Evolutionary conservation across 768 basidiomycete genomes (phyloP), one percentile per base, ranked within the genome.

Genomic region (Ramaria sp.): DNA sequence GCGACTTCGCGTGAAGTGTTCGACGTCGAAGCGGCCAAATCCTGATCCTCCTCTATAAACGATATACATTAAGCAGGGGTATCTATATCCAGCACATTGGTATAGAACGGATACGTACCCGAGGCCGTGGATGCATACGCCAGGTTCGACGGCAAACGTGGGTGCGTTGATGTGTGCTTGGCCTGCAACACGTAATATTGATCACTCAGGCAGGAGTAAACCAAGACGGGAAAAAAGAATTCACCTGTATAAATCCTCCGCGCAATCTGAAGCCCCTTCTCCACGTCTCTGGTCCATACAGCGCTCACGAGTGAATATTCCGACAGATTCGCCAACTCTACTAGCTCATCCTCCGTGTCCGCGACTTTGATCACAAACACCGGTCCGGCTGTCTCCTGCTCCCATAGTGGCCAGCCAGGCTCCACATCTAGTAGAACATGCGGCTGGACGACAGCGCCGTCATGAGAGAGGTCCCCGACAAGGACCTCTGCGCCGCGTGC

Each of bases 311-410:
- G 66, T 2, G 78, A 76, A 43, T 78, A 81, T 1, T 75, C 73
- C 0, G 75, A 70, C 1, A 69, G 65, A 58, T 83, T 83, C 5
- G 80, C 78, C 22, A 79, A 64, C 43, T 73, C 72, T 5, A 82
- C 66, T 7, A 76, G 78, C 60, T 82, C 79, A n/a, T 78, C 74
- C 12, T 74, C 61, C 0, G 71, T 75, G 20, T 78, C 73, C 15
- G 71, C 75, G 1, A 70, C 64, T 1, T 70, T 68, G 49, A 82
- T 64, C 9, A 67, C 69, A 5, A 78, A 64, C 0, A 79, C 74
- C 43, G 78, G 82, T 0, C 79, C 81, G 63, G 84, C 85, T 1
- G 75, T 73, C 64, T 86, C 84, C 37, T 70, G 61, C 24, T 79
- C 71, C 79, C 79, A 82, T 9, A 78, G 53, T 24, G 67, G 61